These are phyloP conservation scores for Microdochium bolleyi DNA, from an alignment of 2,329 filamentous ascomycete genomes.

Conservation along the genomic window DNA sequence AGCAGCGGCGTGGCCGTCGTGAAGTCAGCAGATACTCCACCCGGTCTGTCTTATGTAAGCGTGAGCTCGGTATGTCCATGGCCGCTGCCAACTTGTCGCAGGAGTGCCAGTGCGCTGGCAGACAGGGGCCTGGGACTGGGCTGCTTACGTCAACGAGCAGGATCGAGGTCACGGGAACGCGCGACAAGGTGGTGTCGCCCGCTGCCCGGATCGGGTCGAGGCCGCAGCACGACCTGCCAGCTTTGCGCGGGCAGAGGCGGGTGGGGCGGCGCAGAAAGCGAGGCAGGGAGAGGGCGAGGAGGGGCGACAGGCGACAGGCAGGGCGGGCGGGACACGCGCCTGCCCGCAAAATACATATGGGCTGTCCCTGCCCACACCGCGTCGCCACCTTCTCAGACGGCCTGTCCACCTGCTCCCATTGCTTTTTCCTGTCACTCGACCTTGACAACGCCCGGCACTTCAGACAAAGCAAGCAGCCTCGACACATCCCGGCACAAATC, in stretches of 20 bases:
- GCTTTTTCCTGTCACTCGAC: background rate
- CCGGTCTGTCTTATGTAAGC: no score
- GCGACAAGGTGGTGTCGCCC: slow-evolving; percentile 1
- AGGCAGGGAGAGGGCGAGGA: background rate
- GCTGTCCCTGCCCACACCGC: background rate
- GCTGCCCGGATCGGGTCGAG: background rate
- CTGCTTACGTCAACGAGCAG: background rate
- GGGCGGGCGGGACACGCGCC: background rate
- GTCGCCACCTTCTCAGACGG: no score
- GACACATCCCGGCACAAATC: background rate
- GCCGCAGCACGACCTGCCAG: background rate
- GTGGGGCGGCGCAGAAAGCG: background rate
- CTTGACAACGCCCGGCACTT: background rate
- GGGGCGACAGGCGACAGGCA: background rate
- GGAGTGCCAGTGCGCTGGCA: background rate
- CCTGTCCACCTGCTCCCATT: no score
- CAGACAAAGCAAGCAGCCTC: background rate
- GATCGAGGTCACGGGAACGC: slow-evolving; percentile 2
- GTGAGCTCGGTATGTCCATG: no score
- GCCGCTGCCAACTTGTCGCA: no score
- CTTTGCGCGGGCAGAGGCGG: background rate
- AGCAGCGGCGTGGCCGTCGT: no score
- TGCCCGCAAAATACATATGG: background rate
- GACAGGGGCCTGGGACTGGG: background rate
- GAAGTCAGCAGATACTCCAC: no score